A percentile compares a stretch with the other conserved stretches of the same genome.
Evolutionary conservation across 352 stramenopile species (phyloP).

Genomic region (Blastocystis sp.): DNA sequence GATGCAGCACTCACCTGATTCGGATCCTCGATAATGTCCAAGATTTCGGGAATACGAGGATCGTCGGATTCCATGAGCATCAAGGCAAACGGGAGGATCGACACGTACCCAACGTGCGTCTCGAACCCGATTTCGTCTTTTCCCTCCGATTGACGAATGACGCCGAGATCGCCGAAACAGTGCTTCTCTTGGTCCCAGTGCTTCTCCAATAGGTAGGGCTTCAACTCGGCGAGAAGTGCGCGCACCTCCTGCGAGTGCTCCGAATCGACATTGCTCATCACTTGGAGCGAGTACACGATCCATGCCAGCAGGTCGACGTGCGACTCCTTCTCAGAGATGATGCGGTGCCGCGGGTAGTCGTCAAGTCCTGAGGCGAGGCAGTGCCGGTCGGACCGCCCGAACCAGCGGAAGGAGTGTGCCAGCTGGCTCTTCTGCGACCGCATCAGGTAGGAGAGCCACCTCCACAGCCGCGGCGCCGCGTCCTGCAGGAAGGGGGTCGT

Average conservation of each 20-base stretch:
- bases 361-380: slow-evolving; percentile 79
- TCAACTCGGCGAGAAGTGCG: background rate
- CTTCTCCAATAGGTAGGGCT: slow-evolving; percentile 40
- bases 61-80: slow-evolving; percentile 78
- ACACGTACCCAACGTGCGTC: slow-evolving; percentile 82
- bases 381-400: slow-evolving; percentile 18
- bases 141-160: slow-evolving; percentile 7
- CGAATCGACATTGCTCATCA: slow-evolving; percentile 26
- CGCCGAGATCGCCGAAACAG: slow-evolving; percentile 67
- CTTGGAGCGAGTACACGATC: slow-evolving; percentile 77
- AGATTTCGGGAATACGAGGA: slow-evolving; percentile 75
- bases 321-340: slow-evolving; percentile 78
- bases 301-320: slow-evolving; percentile 86
- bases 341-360: slow-evolving; percentile 83
- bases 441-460: slow-evolving; percentile 30
- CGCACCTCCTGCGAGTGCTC: background rate
- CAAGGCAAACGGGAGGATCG: slow-evolving; percentile 79
- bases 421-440: slow-evolving; percentile 24
- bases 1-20: slow-evolving; percentile 76
- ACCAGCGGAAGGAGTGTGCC: slow-evolving; percentile 8
- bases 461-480: background rate
- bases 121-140: slow-evolving; percentile 62
- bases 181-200: slow-evolving; percentile 71
- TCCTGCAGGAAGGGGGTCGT: background rate
- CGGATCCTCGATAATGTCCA: slow-evolving; percentile 76